These are phyloP conservation scores for Fraxinus albicans DNA, from an alignment of 305 asterid species.

Conservation along the genomic window DNA sequence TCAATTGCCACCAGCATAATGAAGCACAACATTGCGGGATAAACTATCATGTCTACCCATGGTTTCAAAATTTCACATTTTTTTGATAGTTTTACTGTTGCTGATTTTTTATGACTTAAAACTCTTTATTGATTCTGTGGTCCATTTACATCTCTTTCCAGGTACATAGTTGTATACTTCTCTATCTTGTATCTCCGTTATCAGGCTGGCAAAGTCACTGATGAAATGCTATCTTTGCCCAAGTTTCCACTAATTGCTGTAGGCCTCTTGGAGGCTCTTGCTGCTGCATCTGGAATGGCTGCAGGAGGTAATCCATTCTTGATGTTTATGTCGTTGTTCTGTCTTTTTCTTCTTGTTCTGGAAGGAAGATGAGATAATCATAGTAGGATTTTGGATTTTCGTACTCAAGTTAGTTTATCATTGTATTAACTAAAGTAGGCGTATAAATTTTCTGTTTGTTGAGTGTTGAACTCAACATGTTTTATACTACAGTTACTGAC, in stretches of 20 bases:
- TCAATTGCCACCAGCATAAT: neutral
- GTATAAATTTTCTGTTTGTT: neutral
- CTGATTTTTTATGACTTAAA: slow-evolving; percentile 12
- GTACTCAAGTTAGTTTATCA: neutral
- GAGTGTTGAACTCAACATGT: neutral
- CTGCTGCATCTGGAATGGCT: slow-evolving; percentile 99
- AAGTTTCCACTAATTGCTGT: slow-evolving; percentile 71
- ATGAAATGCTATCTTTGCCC: slow-evolving; percentile 92
- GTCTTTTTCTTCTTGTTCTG: slow-evolving; percentile 1
- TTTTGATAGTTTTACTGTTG: neutral
- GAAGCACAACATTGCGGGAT: slow-evolving; percentile 15
- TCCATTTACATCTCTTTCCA: slow-evolving; percentile 32
- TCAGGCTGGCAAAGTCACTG: slow-evolving; percentile 86
- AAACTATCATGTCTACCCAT: slow-evolving; percentile 8
- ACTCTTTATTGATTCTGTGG: slow-evolving; percentile 10
- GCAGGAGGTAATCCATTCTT: slow-evolving; percentile 75
- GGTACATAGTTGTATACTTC: slow-evolving; percentile 87
- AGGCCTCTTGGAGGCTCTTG: slow-evolving; percentile 97
- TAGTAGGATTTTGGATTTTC: neutral
- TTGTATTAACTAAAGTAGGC: neutral
- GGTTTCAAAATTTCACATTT: neutral
- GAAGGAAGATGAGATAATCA: slow-evolving; percentile 5
- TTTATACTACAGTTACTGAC: neutral
- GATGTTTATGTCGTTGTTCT: slow-evolving; percentile 6
- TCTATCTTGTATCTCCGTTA: slow-evolving; percentile 79